Conservation (phyloP, 2,329 filamentous ascomycete species). For the Botryotinia narcissicola region DNA sequence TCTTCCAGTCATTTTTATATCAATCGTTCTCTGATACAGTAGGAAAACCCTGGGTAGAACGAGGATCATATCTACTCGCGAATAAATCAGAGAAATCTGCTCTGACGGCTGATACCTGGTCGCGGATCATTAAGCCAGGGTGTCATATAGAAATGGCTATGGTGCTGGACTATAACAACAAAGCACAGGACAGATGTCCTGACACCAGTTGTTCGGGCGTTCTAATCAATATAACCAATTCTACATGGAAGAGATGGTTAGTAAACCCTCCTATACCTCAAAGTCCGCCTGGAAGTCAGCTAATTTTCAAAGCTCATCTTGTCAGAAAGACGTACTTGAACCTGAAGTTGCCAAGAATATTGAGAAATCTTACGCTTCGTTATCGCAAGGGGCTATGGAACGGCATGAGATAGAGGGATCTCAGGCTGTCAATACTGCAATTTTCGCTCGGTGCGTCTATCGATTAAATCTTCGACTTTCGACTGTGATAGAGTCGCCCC, state of each 20-base stretch:
- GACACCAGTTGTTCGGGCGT: not conserved
- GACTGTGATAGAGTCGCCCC: too few relatives aligned
- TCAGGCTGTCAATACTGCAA: too few relatives aligned
- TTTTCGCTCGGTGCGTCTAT: too few relatives aligned
- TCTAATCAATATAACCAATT: not conserved
- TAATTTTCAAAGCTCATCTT: not conserved
- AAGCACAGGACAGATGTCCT: not conserved
- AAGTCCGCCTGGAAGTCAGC: not conserved
- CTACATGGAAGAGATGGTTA: not conserved
- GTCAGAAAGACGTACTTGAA: not conserved
- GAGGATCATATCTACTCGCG: not conserved
- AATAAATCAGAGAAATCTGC: not conserved
- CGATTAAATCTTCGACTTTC: too few relatives aligned
- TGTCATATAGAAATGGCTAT: not conserved
- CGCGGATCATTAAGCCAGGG: not conserved
- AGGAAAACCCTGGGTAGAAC: not conserved
- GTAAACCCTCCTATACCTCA: not conserved
- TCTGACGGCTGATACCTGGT: not conserved
- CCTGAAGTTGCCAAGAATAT: rapidly evolving
- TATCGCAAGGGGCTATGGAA: not conserved
- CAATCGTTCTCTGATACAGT: not conserved
- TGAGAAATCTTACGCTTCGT: not conserved
- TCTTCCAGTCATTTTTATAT: not conserved
- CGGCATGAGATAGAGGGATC: not conserved
- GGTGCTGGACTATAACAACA: not conserved